Base-by-base conservation (phyloP, 805 yeast genomes). In the Henningerozyma blattae region DNA sequence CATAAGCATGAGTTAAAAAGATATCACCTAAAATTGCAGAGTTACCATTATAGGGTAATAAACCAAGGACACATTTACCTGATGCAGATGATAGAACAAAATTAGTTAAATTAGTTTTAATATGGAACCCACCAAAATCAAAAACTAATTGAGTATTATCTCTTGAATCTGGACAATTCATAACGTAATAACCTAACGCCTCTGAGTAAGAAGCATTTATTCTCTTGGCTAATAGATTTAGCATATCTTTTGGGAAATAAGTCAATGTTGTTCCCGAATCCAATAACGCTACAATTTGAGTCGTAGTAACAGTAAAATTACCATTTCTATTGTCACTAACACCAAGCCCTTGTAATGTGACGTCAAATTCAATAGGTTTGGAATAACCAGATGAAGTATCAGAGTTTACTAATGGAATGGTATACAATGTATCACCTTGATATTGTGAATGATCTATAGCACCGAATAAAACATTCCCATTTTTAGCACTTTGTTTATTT, bases 381-480 rank as follows among this genome's bases (percentile, higher is more conserved):
- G 31, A 14, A 15, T 38, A 41, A 4, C 54, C 54, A n/a, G 15
- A 27, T 6, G 37, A 30, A 28, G 24, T 34, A 18, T 42, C 37
- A 5, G 40, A 34, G 37, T 74, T 74, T 41, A 76, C 56, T 27
- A 74, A 42, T 18, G 78, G 77, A 7, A 77, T 50, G 1, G 72
- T 56, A 22, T 62, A 52, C 25, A 77, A 53, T 14, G 50, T 39
- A 13, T 52, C 40, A 13, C 85, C 86, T 0, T 55, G 34, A 50
- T 71, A 77, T 54, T 77, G 78, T 26, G 71, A 65, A 38, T 67
- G 70, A 47, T 80, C 89, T 18, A 75, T 67, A 20, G 77, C 91
- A 31, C 91, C 89, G 59, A 81, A 81, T 32, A 80, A 52, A 15
- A 80, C 61, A n/a, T 65, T 55, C 5, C 85, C 87, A 1, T 59